Percentiles rank a stretch among this genome's conserved stretches.
Evolutionary conservation across 208 protist genomes (phyloP).

Genomic region (Trypanosoma vivax): DNA sequence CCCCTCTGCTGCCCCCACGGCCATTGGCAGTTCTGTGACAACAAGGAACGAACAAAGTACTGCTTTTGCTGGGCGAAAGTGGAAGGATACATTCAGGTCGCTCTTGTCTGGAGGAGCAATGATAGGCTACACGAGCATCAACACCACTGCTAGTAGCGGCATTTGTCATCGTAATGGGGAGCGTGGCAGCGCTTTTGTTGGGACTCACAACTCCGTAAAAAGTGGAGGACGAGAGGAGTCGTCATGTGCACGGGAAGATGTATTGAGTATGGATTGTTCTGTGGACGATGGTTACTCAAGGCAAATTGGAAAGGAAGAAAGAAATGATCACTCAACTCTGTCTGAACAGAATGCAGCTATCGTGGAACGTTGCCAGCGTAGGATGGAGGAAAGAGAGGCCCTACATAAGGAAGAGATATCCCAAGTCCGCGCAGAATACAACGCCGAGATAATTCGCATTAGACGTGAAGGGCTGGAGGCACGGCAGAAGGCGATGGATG

Average conservation of each 20-base stretch:
- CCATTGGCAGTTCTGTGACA: slow-evolving; percentile 6
- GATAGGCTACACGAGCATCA: background rate
- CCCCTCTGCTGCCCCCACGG: background rate
- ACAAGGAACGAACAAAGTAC: slow-evolving; percentile 2
- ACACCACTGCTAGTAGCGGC: too few species aligned
- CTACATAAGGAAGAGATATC: slow-evolving; percentile 33
- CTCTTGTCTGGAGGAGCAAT: slow-evolving; percentile 25
- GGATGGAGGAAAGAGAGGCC: slow-evolving; percentile 30
- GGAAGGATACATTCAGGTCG: slow-evolving; percentile 41
- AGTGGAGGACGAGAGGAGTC: too few species aligned
- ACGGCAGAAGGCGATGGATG: slow-evolving; percentile 30
- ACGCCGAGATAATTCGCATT: slow-evolving; percentile 37
- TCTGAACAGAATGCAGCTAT: background rate
- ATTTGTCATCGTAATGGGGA: too few species aligned
- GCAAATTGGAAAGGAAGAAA: background rate
- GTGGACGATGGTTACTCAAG: too few species aligned
- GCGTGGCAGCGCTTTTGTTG: too few species aligned
- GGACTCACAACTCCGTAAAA: too few species aligned
- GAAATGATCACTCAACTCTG: background rate
- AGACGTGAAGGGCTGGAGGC: slow-evolving; percentile 38
- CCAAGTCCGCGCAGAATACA: slow-evolving; percentile 39
- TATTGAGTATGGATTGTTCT: too few species aligned
- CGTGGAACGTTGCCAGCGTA: slow-evolving; percentile 13
- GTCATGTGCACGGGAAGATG: too few species aligned
- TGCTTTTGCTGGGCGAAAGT: slow-evolving; percentile 30